Percentiles rank a stretch among this genome's conserved stretches.
Conservation (phyloP, 2,329 filamentous ascomycete genomes). For the Fusarium sp. region DNA sequence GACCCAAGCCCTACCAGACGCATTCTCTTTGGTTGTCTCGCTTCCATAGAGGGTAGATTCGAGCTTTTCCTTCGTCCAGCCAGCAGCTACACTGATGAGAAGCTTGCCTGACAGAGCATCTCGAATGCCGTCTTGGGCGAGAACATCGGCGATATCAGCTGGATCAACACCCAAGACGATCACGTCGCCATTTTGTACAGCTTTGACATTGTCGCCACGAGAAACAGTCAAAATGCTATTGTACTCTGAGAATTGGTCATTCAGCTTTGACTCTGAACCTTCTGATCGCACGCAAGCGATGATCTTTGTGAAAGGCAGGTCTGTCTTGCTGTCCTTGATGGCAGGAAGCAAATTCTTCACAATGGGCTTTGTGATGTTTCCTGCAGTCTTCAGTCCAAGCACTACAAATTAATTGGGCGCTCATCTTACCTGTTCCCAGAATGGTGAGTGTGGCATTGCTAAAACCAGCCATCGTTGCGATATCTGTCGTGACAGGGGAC, state of each 20-base stretch:
- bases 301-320: slow-evolving; percentile 39
- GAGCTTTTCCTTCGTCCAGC: slow-evolving; percentile 55
- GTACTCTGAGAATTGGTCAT: slow-evolving; percentile 30
- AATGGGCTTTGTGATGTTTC: slow-evolving; percentile 47
- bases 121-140: slow-evolving; percentile 50
- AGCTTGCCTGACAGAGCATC: slow-evolving; percentile 56
- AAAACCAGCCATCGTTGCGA: slow-evolving; percentile 24
- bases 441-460: slow-evolving; percentile 39
- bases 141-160: slow-evolving; percentile 50
- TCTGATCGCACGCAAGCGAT: slow-evolving; percentile 46
- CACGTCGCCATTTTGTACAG: slow-evolving; percentile 50
- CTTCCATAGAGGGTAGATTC: slow-evolving; percentile 49
- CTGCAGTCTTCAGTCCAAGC: slow-evolving; percentile 9
- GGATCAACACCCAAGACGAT: slow-evolving; percentile 60
- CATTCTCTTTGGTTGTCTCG: slow-evolving; percentile 23
- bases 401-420: neutral
- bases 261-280: slow-evolving; percentile 35
- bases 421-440: slow-evolving; percentile 34
- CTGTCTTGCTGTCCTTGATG: neutral
- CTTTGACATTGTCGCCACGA: slow-evolving; percentile 48
- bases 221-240: slow-evolving; percentile 37
- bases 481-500: neutral
- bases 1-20: slow-evolving; percentile 34
- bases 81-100: slow-evolving; percentile 61
- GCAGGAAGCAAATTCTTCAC: slow-evolving; percentile 38